Base-by-base conservation (phyloP, 1,284 basidiomycete species). In the Puccinia horiana region DNA sequence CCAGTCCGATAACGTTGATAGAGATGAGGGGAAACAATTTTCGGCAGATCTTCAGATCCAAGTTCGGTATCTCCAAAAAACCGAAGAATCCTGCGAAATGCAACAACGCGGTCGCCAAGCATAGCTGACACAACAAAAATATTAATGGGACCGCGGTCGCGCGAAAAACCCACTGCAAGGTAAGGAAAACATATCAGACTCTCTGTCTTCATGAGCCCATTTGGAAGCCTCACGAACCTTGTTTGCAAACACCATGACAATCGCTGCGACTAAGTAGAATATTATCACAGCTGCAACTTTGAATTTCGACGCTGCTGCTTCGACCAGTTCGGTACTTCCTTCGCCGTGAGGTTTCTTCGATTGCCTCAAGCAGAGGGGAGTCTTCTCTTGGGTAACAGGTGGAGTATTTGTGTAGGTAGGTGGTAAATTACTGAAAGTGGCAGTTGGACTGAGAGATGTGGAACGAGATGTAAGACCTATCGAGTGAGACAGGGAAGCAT, bases 261-360 rank as follows among this genome's bases (percentile, higher is more conserved):
- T 87, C 32, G 93, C 93, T 79, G 93, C 92, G n/a, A 93, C 90
- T 67, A 94, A 89, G 85, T 94, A 94, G 87, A 94, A 94, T 4
- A 82, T 58, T 14, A 86, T 84, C 37, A 82, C 83, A 77, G 83
- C 83, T 42, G 84, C 83, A 74, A 86, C 85, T 83, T 84, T 85
- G 47, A 63, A 83, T 65, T 83, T 75, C 47, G 81, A 83, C 0
- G 85, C 82, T 8, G 84, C 83, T 26, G 82, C 81, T 32, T 84
- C 83, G 40, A 82, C 83, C 9, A 47, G 20, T 18, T 73, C 47
- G 11, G 20, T 6, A n/a, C 8, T 52, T 54, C 2, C 47, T n/a
- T 52, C 35, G 26, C 47, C 52, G 32, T 16, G 44, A 32, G 47
- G 47, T 9, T 80, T 69, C 63, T 81, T 47, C 9, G 65, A 61